These are phyloP conservation scores for Saturnispora silvae DNA, from an alignment of 805 yeast species.

Conservation along the genomic window DNA sequence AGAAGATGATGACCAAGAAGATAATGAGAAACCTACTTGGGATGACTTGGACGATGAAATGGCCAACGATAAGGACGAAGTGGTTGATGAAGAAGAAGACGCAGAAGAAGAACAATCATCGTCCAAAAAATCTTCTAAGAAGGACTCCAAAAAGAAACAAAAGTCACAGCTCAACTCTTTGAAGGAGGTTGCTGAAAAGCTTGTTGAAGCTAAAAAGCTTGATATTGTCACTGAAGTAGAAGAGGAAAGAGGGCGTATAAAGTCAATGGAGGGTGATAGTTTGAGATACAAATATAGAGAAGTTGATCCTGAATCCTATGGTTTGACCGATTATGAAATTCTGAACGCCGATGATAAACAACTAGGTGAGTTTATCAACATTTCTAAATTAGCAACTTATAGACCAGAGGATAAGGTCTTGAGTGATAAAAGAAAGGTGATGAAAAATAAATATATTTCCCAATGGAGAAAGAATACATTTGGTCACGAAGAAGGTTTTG, in stretches of 20 bases:
- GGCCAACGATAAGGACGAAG: conserved; percentile 24
- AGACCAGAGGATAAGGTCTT: conserved; percentile 60
- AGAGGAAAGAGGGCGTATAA: conserved; percentile 51
- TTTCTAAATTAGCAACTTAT: conserved; percentile 91
- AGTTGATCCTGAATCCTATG: conserved; percentile 90
- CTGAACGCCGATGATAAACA: conserved; percentile 81
- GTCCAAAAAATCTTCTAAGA: conserved; percentile 24
- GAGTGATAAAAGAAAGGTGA: conserved; percentile 75
- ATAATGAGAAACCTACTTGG: conserved; percentile 49
- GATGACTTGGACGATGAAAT: conserved; percentile 36
- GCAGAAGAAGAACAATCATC: conserved; percentile 19
- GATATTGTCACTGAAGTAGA: conserved; percentile 61
- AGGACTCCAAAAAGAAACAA: conserved; percentile 40
- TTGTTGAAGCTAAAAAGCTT: conserved; percentile 65
- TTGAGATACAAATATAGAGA: conserved; percentile 66
- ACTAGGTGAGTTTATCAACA: conserved; percentile 73
- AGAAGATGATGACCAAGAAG: conserved; percentile 33
- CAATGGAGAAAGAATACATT: conserved; percentile 89
- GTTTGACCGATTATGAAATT: conserved; percentile 77
- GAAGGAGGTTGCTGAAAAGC: conserved; percentile 58
- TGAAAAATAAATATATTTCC: conserved; percentile 70
- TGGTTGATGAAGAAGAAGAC: conserved; percentile 26
- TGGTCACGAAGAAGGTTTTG: conserved; percentile 30
- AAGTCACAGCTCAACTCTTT: conserved; percentile 55
- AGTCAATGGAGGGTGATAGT: conserved; percentile 20